phyloP scores from a whole-genome alignment of 2,329 filamentous ascomycete species.

The Myriosclerotinia curreyana region DNA sequence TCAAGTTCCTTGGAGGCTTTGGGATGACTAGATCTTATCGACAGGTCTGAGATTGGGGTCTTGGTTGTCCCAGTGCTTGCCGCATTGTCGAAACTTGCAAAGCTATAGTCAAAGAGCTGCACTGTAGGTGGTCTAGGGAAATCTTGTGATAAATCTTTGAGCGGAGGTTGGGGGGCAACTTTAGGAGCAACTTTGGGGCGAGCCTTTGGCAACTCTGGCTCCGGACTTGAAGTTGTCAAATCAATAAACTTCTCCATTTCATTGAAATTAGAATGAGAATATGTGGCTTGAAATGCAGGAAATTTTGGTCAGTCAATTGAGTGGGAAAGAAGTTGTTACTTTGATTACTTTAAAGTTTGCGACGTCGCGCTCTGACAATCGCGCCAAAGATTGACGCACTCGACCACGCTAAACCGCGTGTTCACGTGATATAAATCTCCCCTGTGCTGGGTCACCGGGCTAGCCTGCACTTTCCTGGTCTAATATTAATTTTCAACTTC shows the following conservation, averaged over 20 bases:
- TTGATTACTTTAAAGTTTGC: not conserved
- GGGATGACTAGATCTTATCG: not conserved
- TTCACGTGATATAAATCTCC: not conserved
- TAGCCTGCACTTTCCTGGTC: too few relatives aligned
- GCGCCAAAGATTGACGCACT: not conserved
- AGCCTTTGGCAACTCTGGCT: constrained; percentile 10
- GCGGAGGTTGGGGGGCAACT: not conserved
- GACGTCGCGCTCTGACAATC: too few relatives aligned
- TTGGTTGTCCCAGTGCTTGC: not conserved
- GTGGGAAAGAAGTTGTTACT: not conserved
- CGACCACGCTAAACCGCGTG: not conserved
- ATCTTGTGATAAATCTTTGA: not conserved
- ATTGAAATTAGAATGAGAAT: not conserved
- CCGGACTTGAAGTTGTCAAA: constrained; percentile 18
- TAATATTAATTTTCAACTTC: too few relatives aligned
- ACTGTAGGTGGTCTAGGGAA: not conserved
- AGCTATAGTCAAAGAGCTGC: not conserved
- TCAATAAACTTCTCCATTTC: constrained; percentile 3
- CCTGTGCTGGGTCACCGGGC: too few relatives aligned
- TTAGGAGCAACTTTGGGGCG: constrained; percentile 3
- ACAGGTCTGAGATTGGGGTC: not conserved
- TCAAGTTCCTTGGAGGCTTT: not conserved
- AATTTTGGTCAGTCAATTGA: not conserved
- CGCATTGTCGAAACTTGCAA: not conserved
- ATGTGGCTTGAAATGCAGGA: not conserved